A percentile compares a stretch with the other conserved stretches of the same genome.
These are phyloP conservation scores for Plectosphaerella plurivora DNA, from an alignment of 2,329 filamentous ascomycete species.

Conservation along the genomic window DNA sequence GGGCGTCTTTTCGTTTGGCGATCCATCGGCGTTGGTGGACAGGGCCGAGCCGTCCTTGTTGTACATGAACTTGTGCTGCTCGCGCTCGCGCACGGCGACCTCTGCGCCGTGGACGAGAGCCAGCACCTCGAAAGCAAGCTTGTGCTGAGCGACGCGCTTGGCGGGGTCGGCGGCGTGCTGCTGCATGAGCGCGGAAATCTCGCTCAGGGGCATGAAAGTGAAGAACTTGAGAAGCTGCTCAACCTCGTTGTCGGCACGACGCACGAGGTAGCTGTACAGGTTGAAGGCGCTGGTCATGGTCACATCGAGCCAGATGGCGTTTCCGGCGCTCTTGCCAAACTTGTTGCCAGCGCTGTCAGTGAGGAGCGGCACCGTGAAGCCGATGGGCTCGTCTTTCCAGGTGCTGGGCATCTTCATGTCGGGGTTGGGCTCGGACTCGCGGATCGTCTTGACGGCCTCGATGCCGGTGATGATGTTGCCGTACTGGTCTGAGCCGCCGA, in stretches of 20 bases:
- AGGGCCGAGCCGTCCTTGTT: slow-evolving; percentile 19
- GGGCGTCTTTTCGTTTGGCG: slow-evolving; percentile 2
- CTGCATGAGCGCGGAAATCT: slow-evolving; percentile 65
- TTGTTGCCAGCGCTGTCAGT: slow-evolving; percentile 83
- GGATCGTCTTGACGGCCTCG: slow-evolving; percentile 75
- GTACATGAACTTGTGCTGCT: slow-evolving; percentile 48
- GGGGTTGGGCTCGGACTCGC: slow-evolving; percentile 49
- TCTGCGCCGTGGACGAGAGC: slow-evolving; percentile 69
- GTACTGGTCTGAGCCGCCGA: slow-evolving; percentile 93
- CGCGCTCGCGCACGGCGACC: slow-evolving; percentile 59
- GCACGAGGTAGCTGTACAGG: slow-evolving; percentile 85
- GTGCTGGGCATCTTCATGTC: slow-evolving; percentile 30
- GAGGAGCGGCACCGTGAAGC: slow-evolving; percentile 86
- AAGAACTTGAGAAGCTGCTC: slow-evolving; percentile 81
- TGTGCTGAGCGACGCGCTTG: slow-evolving; percentile 75
- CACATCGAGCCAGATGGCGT: slow-evolving; percentile 87
- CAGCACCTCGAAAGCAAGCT: slow-evolving; percentile 77
- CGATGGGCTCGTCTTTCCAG: slow-evolving; percentile 59
- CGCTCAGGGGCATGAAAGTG: slow-evolving; percentile 72
- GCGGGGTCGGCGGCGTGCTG: slow-evolving; percentile 64
- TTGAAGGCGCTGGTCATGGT: slow-evolving; percentile 80
- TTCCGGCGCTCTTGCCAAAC: slow-evolving; percentile 91
- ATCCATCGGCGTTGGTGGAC: slow-evolving; percentile 10
- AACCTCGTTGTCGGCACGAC: slow-evolving; percentile 75
- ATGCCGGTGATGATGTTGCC: slow-evolving; percentile 93